Conservation (phyloP, 2,329 filamentous ascomycete genomes). For the Laburnicola sp. region DNA sequence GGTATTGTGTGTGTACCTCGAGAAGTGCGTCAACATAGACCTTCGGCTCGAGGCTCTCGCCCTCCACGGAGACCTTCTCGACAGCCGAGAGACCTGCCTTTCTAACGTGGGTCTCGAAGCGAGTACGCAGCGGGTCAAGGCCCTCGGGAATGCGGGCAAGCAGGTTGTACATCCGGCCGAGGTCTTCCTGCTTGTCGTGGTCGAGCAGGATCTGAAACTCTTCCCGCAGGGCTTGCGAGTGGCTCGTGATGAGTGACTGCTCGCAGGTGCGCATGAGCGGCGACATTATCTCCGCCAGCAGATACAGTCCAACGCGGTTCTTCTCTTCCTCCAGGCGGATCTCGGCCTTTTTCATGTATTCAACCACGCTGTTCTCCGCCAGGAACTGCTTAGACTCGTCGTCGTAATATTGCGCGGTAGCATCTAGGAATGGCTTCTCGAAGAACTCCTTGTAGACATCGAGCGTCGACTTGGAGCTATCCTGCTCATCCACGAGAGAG, state of each 20-base stretch:
- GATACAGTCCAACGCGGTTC: constrained; percentile 86
- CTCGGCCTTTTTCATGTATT: constrained; percentile 99
- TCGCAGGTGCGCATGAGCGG: constrained; percentile 87
- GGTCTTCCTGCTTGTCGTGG: constrained; percentile 91
- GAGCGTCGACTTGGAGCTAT: constrained; percentile 89
- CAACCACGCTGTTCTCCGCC: constrained; percentile 94
- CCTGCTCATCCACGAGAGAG: constrained; percentile 91
- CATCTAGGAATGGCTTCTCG: constrained; percentile 85
- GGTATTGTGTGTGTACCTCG: constrained; percentile 92
- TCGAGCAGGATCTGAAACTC: constrained; percentile 95
- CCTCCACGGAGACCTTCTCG: constrained; percentile 84
- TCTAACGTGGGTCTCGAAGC: constrained; percentile 90
- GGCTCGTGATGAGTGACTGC: constrained; percentile 83
- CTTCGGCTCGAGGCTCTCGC: constrained; percentile 91
- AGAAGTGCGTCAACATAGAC: constrained; percentile 94
- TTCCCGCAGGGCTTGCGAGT: constrained; percentile 82
- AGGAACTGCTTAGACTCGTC: constrained; percentile 93
- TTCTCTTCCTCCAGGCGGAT: constrained; percentile 87
- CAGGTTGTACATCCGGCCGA: constrained; percentile 94
- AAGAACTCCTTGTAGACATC: constrained; percentile 94
- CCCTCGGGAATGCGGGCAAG: constrained; percentile 88
- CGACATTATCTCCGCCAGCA: constrained; percentile 85
- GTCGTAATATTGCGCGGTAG: constrained; percentile 84
- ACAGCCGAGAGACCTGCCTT: constrained; percentile 87
- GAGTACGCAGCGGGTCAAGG: constrained; percentile 80